Evolutionary conservation across 2,329 filamentous ascomycete species (phyloP).

Genomic region (Spiromastix sp.): DNA sequence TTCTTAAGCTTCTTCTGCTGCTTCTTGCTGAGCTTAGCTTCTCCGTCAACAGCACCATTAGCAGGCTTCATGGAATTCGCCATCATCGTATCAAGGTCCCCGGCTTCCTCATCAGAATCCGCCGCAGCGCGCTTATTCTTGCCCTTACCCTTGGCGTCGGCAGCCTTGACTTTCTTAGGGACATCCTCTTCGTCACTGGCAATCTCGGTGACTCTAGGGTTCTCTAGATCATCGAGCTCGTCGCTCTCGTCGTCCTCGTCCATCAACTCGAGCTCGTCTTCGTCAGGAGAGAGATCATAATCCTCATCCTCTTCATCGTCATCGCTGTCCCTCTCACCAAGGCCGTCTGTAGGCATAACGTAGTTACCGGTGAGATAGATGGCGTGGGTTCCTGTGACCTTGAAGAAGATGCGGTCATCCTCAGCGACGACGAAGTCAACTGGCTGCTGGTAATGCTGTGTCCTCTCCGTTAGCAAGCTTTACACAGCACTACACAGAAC

Average conservation of each 20-base stretch:
- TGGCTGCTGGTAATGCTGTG: slow-evolving; percentile 84
- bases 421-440: slow-evolving; percentile 87
- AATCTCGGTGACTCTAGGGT: slow-evolving; percentile 76
- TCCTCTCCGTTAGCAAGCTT: neutral
- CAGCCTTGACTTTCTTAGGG: slow-evolving; percentile 42
- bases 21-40: slow-evolving; percentile 83
- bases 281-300: slow-evolving; percentile 71
- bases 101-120: slow-evolving; percentile 49
- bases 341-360: slow-evolving; percentile 57
- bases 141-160: slow-evolving; percentile 48
- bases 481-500: neutral
- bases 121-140: slow-evolving; percentile 94
- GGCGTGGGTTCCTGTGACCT: slow-evolving; percentile 78
- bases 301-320: slow-evolving; percentile 54
- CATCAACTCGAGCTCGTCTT: slow-evolving; percentile 58
- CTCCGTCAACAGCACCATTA: slow-evolving; percentile 43
- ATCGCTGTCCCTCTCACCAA: slow-evolving; percentile 9
- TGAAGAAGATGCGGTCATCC: slow-evolving; percentile 84
- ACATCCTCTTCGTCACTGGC: slow-evolving; percentile 67
- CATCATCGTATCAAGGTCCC: slow-evolving; percentile 70
- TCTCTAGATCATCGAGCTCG: slow-evolving; percentile 65
- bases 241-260: slow-evolving; percentile 56
- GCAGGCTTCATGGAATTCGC: slow-evolving; percentile 54
- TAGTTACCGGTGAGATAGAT: slow-evolving; percentile 96
- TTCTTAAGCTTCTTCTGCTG: slow-evolving; percentile 98